Conservation (phyloP, 176 grass and related monocot species). For the Carex scoparia region DNA sequence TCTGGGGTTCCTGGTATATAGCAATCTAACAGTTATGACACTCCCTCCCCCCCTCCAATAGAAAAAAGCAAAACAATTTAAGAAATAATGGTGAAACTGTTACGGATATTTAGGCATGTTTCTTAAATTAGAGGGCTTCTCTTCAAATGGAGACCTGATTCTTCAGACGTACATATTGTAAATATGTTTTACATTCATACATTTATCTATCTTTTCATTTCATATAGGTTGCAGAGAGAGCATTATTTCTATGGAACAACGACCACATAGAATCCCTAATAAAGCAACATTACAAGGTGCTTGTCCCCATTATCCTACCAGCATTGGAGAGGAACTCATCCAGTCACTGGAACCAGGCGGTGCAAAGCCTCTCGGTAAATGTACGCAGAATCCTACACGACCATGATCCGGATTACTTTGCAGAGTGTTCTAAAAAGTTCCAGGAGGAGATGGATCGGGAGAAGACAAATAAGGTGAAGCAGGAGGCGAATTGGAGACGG, state of each 20-base stretch:
- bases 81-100: too few relatives aligned
- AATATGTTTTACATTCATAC: constrained; percentile 3
- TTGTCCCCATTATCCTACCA: constrained; percentile 68
- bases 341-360: constrained; percentile 74
- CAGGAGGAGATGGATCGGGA: constrained; percentile 63
- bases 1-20: neutral
- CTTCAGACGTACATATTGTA: constrained; percentile 11
- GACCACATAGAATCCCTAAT: constrained; percentile 61
- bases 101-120: neutral
- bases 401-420: constrained; percentile 51
- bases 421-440: constrained; percentile 40
- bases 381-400: constrained; percentile 67
- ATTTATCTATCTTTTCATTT: constrained; percentile 31
- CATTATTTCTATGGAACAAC: constrained; percentile 86
- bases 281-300: constrained; percentile 62
- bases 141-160: neutral
- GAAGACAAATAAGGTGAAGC: constrained; percentile 41
- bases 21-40: neutral
- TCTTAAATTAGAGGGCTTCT: neutral
- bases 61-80: neutral
- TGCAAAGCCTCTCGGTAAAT: constrained; percentile 75
- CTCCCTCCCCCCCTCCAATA: neutral
- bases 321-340: constrained; percentile 60
- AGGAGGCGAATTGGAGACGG: constrained; percentile 60
- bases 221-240: constrained; percentile 73